phyloP scores from a whole-genome alignment of 352 stramenopile genomes.

The Phytophthora uliginosa region DNA sequence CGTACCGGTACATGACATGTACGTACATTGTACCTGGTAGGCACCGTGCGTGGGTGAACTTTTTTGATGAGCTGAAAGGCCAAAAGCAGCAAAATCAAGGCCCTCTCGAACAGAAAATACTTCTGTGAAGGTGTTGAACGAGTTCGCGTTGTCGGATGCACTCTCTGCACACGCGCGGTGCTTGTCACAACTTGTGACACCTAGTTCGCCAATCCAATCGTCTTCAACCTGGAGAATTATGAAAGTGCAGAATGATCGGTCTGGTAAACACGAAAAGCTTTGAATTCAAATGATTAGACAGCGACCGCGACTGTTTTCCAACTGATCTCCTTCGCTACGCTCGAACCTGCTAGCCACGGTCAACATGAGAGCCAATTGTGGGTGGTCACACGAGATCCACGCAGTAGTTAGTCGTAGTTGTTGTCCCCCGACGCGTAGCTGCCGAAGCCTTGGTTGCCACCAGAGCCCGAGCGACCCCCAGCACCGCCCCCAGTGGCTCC shows the following conservation, averaged over 20 bases:
- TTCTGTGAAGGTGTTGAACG: neutral
- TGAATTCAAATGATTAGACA: neutral
- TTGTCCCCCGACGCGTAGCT: conserved; percentile 18
- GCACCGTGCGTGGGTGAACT: conserved; percentile 10
- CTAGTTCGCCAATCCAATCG: neutral
- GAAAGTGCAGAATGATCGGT: neutral
- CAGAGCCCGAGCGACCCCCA: conserved; percentile 19
- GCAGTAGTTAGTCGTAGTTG: conserved; percentile 12
- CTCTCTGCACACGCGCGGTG: neutral
- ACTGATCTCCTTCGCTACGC: neutral
- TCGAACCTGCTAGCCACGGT: neutral
- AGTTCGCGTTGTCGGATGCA: neutral
- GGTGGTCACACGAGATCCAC: neutral
- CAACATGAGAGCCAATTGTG: neutral
- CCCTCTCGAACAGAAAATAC: neutral
- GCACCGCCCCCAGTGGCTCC: neutral
- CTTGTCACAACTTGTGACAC: conserved; percentile 9
- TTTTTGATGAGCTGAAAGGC: conserved; percentile 11
- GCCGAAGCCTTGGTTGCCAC: conserved; percentile 14
- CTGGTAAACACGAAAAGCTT: conserved; percentile 4
- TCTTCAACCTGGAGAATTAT: conserved; percentile 8
- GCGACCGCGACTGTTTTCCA: neutral
- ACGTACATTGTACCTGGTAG: too few species aligned
- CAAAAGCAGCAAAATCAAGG: neutral
- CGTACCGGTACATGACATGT: too few species aligned